Evolutionary conservation across 352 stramenopile genomes (phyloP), one percentile per base, ranked within the genome.

Genomic region (Pythium apleroticum): DNA sequence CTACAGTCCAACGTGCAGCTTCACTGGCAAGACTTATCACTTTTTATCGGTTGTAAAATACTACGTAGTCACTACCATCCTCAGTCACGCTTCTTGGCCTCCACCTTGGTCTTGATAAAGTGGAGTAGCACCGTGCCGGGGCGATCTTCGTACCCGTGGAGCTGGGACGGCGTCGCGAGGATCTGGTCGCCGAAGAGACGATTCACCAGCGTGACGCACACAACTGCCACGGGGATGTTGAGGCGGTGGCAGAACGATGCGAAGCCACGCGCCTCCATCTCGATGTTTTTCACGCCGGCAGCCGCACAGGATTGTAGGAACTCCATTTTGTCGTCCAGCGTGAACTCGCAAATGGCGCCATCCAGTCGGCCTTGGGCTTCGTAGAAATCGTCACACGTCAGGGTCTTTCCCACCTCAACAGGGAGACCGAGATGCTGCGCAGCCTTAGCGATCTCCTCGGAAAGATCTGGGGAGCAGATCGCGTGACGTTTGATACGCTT

Each of bases 351-450:
- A 62, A 93, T 88, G 43, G 86, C 84, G 33, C 86, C 86, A 35
- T 95, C 86, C n/a, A 95, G 71, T 19, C 86, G 86, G 35, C 86
- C 86, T 57, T 95, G 86, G 43, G 80, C 85, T 48, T 93, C 85
- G 72, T 95, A 95, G 41, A 95, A 95, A 68, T 91, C 86, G 69
- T 95, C 86, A 73, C 82, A 90, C 48, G 77, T 90, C 37, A 95
- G 78, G 49, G 86, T 95, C 74, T 95, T 95, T 62, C 86, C 84
- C 46, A 89, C 71, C 4, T 76, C 74, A 63, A 86, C 81, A n/a
- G 78, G 78, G 37, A 91, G 31, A 2, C 57, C 70, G 49, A 89
- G 63, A 22, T 86, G 71, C 27, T 82, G 65, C n/a, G 81, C 80
- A 0, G 77, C 70, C 4, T 65, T 49, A 19, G 77, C 69, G 54